Evolutionary conservation across 495 filamentous ascomycete species (phyloP).

Genomic region (Bombardia bombarda): DNA sequence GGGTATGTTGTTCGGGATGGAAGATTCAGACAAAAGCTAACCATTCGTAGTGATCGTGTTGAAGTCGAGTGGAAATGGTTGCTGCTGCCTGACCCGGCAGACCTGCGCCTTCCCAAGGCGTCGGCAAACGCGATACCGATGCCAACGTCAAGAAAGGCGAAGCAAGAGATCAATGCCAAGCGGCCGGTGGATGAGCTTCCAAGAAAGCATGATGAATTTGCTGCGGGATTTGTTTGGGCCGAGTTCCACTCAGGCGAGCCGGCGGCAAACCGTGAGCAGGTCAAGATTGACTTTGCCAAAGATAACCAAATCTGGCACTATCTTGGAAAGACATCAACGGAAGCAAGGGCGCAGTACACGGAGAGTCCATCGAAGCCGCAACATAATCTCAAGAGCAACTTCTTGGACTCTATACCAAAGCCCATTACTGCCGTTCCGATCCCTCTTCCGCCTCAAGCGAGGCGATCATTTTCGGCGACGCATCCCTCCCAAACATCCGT

Average conservation of each 20-base stretch:
- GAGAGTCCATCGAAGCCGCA: conserved; percentile 55
- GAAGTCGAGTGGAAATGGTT: conserved; percentile 78
- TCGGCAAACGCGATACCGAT: conserved; percentile 50
- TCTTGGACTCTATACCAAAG: conserved; percentile 53
- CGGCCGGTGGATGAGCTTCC: conserved; percentile 52
- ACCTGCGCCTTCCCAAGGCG: conserved; percentile 56
- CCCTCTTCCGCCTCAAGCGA: conserved; percentile 14
- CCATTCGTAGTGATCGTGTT: conserved; percentile 45
- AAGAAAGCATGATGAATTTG: conserved; percentile 61
- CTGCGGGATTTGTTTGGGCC: conserved; percentile 64
- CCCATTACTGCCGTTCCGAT: conserved; percentile 25
- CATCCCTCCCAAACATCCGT: conserved; percentile 4
- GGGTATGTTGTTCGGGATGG: conserved; percentile 52
- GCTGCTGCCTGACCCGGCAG: conserved; percentile 54
- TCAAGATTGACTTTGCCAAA: conserved; percentile 58
- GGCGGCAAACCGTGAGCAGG: conserved; percentile 33
- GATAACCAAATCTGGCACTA: conserved; percentile 83
- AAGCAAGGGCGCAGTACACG: conserved; percentile 87
- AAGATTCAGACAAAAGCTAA: conserved; percentile 22
- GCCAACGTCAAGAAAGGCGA: conserved; percentile 45
- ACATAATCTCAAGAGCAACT: conserved; percentile 53
- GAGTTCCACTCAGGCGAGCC: conserved; percentile 62
- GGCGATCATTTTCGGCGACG: conserved; percentile 8
- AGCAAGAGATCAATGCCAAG: conserved; percentile 50
- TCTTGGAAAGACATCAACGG: conserved; percentile 77